phyloP scores from a whole-genome alignment of 2,329 filamentous ascomycete species.

The Zymoseptoria tritici region DNA sequence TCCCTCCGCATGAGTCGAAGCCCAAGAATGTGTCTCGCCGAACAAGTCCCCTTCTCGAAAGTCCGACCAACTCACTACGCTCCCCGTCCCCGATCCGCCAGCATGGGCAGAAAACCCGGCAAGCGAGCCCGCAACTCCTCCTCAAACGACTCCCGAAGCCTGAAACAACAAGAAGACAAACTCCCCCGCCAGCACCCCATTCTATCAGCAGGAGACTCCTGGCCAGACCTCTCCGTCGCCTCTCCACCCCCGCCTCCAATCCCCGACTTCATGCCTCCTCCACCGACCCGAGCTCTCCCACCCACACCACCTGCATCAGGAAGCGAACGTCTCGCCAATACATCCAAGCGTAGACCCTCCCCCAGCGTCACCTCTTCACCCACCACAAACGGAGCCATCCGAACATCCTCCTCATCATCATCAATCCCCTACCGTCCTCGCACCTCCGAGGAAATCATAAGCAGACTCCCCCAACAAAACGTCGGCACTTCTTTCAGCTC shows the following conservation, averaged over 20 bases:
- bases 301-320: conserved; percentile 29
- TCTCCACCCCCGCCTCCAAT: neutral
- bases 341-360: neutral
- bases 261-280: conserved; percentile 21
- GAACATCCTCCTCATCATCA: neutral
- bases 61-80: conserved; percentile 22
- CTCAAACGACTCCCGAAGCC: neutral
- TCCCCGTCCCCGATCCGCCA: conserved; percentile 27
- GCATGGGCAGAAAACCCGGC: conserved; percentile 17
- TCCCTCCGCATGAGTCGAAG: conserved; percentile 16
- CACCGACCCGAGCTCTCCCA: conserved; percentile 27
- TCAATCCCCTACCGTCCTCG: neutral
- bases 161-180: conserved; percentile 6
- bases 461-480: conserved; percentile 11
- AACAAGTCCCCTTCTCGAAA: conserved; percentile 26
- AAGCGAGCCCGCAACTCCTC: conserved; percentile 4
- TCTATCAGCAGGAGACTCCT: neutral
- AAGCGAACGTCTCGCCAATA: conserved; percentile 13
- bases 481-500: neutral
- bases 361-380: neutral
- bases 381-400: neutral
- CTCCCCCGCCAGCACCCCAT: conserved; percentile 22
- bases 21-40: conserved; percentile 31
- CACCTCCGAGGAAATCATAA: neutral
- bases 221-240: neutral